Evolutionary conservation across 1,284 basidiomycete species (phyloP).

Genomic region (Rhizoctonia solani): DNA sequence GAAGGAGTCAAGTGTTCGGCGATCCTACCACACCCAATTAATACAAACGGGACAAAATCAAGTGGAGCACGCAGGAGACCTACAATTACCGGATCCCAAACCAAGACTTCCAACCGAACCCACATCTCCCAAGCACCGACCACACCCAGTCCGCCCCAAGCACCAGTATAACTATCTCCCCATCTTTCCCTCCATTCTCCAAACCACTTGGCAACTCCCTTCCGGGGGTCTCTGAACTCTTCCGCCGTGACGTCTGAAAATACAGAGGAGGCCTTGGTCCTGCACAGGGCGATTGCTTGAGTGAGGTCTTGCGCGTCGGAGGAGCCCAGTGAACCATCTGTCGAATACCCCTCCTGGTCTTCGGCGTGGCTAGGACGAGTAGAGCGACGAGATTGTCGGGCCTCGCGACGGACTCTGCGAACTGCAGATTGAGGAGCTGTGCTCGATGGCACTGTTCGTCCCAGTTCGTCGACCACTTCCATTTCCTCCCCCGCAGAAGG

Average conservation of each 20-base stretch:
- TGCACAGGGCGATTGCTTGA: conserved; percentile 63
- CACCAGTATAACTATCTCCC: conserved; percentile 80
- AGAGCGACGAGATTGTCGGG: conserved; percentile 46
- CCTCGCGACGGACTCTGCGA: conserved; percentile 57
- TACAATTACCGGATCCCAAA: conserved; percentile 87
- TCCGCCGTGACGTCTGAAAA: conserved; percentile 82
- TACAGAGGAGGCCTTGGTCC: conserved; percentile 57
- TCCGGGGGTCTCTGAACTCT: conserved; percentile 82
- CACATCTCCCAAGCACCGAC: conserved; percentile 97
- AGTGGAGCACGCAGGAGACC: conserved; percentile 41
- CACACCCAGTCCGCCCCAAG: conserved; percentile 88
- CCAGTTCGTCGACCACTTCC: conserved; percentile 66
- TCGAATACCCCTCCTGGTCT: conserved; percentile 79
- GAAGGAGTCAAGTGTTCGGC: conserved; percentile 73
- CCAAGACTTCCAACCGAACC: conserved; percentile 81
- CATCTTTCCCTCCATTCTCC: conserved; percentile 77
- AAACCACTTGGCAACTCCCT: conserved; percentile 73
- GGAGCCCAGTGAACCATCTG: conserved; percentile 72
- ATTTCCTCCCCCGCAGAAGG: conserved; percentile 42
- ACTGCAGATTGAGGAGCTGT: conserved; percentile 52
- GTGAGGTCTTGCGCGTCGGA: conserved; percentile 73
- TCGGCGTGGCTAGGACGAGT: conserved; percentile 7
- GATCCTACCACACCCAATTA: conserved; percentile 50
- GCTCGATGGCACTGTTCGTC: conserved; percentile 56
- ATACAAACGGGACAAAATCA: neutral